Evolutionary conservation across 495 filamentous ascomycete genomes (phyloP).

Genomic region (Parachaetomium inaequale): DNA sequence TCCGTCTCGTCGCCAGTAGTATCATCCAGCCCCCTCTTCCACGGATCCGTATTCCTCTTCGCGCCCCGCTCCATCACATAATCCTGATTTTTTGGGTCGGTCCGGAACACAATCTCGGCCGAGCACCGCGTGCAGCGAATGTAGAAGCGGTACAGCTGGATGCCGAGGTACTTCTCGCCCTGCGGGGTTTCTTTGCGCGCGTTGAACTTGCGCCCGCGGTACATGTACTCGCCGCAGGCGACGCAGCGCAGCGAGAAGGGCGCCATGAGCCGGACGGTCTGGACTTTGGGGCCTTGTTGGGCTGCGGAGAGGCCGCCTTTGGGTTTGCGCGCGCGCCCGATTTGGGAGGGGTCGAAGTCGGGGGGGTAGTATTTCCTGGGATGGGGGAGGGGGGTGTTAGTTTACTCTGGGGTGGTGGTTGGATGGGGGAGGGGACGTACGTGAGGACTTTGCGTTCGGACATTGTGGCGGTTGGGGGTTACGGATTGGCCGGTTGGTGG

Average conservation of each 20-base stretch:
- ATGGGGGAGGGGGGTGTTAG: not conserved
- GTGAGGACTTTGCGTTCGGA: constrained; percentile 86
- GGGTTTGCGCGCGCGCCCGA: constrained; percentile 59
- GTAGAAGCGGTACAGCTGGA: constrained; percentile 90
- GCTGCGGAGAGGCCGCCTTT: constrained; percentile 56
- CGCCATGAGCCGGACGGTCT: constrained; percentile 93
- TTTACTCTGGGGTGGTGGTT: not conserved
- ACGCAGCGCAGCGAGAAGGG: constrained; percentile 93
- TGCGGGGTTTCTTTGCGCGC: constrained; percentile 84
- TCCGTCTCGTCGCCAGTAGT: constrained; percentile 62
- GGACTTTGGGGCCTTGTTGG: constrained; percentile 64
- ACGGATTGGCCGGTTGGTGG: not conserved
- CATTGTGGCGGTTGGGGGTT: constrained; percentile 48
- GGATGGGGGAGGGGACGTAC: constrained; percentile 19
- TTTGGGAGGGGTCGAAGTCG: constrained; percentile 90
- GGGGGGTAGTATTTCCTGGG: constrained; percentile 79
- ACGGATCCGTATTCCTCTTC: constrained; percentile 89
- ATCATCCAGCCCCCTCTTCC: constrained; percentile 59
- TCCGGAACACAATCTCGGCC: constrained; percentile 89
- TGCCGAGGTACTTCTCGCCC: constrained; percentile 84
- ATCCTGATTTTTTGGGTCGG: constrained; percentile 92
- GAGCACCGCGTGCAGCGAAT: constrained; percentile 90
- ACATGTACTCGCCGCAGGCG: constrained; percentile 92
- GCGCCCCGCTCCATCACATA: constrained; percentile 71
- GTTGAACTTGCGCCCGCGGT: constrained; percentile 96